Evolutionary conservation across 345 rosid genomes (phyloP), one percentile per base, ranked within the genome.

Genomic region (Carallia brachiata): DNA sequence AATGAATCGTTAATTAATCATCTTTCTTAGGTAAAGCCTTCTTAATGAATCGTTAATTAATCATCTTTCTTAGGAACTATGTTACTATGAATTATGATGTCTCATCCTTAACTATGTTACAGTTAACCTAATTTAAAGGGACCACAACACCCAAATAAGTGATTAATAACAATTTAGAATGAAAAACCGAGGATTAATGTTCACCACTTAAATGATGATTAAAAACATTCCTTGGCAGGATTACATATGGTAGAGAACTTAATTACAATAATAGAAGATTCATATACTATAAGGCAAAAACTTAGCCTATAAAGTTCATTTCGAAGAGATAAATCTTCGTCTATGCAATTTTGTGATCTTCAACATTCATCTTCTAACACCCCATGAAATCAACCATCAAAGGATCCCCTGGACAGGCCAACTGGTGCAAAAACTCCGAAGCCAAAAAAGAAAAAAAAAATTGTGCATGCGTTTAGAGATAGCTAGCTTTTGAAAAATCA

Each of bases 101-200:
- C 61, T 64, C 78, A 61, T 65, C 79, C 67, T 65, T 73, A 70
- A 50, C 65, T n/a, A 72, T 69, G 75, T 80, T 80, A 76, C 77
- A 62, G 66, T 70, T 76, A 73, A 80, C 83, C 83, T 75, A 75
- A 75, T 65, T 50, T 36, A 72, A 48, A 73, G 58, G 61, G 68
- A 69, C 73, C 44, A 36, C 34, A 36, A 71, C 79, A 68, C 74
- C 65, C 71, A 60, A 52, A 60, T 57, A 50, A 68, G 63, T 74
- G 63, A 60, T 53, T 44, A 44, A 3, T 4, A 12, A 52, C 37
- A 44, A 61, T 28, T 73, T 44, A 61, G 57, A 39, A 64, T 18
- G 48, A 52, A 54, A 44, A 66, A 30, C 19, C n/a, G 52, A 66
- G 31, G 52, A 62, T 57, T 23, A 23, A 23, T 23, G 23, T 23